These are phyloP conservation scores for Boletus rubescentipes DNA, from an alignment of 768 basidiomycete genomes.

Conservation along the genomic window DNA sequence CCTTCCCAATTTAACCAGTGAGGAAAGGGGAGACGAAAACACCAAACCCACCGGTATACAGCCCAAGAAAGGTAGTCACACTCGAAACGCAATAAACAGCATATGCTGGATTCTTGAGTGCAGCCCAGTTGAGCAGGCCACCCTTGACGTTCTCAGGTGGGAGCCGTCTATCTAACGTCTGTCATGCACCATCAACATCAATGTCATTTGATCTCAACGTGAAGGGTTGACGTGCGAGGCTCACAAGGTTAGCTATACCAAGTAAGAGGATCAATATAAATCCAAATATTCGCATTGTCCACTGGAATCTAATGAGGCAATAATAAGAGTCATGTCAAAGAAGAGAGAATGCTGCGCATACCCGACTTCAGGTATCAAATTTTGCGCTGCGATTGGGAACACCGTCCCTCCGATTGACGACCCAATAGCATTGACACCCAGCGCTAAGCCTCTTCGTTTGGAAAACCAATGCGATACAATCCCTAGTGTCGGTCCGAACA, in stretches of 20 bases:
- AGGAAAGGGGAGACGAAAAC: neutral
- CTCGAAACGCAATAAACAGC: conserved; percentile 57
- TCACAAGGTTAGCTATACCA: conserved; percentile 53
- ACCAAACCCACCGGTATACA: conserved; percentile 56
- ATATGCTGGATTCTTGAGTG: conserved; percentile 50
- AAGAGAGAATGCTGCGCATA: conserved; percentile 27
- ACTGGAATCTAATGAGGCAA: conserved; percentile 55
- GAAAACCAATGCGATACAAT: conserved; percentile 76
- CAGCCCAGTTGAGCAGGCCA: conserved; percentile 54
- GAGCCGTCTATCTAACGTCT: conserved; percentile 45
- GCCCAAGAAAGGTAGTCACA: conserved; percentile 59
- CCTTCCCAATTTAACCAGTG: no score
- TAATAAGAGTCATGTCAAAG: neutral
- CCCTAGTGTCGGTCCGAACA: conserved; percentile 61
- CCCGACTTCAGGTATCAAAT: conserved; percentile 56
- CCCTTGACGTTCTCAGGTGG: conserved; percentile 54
- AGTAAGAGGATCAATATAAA: conserved; percentile 57
- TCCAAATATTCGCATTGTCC: conserved; percentile 73
- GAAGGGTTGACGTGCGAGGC: conserved; percentile 2
- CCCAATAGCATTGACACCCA: conserved; percentile 65
- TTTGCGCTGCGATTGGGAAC: conserved; percentile 60
- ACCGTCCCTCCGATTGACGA: conserved; percentile 68
- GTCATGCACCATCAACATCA: neutral
- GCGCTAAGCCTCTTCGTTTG: conserved; percentile 49
- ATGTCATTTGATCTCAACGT: no score